Base-by-base conservation (phyloP, 495 filamentous ascomycete genomes). In the Aspergillus indologenus region DNA sequence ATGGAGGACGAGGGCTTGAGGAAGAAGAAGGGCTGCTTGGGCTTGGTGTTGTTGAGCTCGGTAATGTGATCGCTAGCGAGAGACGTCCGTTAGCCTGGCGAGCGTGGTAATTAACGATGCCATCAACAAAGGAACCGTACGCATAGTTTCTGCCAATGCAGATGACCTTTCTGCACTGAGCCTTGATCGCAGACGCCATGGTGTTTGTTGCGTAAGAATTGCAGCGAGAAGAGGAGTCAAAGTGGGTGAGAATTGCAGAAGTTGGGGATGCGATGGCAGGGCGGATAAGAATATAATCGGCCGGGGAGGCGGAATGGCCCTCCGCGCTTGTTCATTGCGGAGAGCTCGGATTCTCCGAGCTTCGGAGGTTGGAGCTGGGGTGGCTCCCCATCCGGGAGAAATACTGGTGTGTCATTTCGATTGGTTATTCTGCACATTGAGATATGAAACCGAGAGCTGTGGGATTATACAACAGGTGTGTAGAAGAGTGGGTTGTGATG, bases 131-230 rank as follows among this genome's bases (percentile, higher is more conserved):
- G 21, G 61, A 48, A 31, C 82, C 89, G 59, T 77, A 96, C 90
- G 91, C 92, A 82, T 96, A 98, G 77, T 98, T 98, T 61, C 94
- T 85, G 66, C 95, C 94, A 72, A 99, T 96, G 79, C 94, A 98
- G 71, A 96, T 89, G 59, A 98, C 85, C 79, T 97, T 95, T 65
- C 87, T 83, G 64, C 87, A 87, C 60, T 89, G 87, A 48, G 76
- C 82, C 24, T 63, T 66, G 40, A 76, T 70, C 21, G 75, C 65
- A 34, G 72, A 50, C 24, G 65, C 72, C 73, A 75, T 76, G 50
- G 34, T 67, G 68, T 51, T 23, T 15, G 34, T 45, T 19, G 22
- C 53, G 59, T 21, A 23, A 21, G 17, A 8, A 49, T 31, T 49
- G 47, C 20, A 45, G 46, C 19, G 46, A 31, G 26, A 18, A 45